Conservation (phyloP, 2,329 filamentous ascomycete genomes). For the Conoideocrella luteorostrata region DNA sequence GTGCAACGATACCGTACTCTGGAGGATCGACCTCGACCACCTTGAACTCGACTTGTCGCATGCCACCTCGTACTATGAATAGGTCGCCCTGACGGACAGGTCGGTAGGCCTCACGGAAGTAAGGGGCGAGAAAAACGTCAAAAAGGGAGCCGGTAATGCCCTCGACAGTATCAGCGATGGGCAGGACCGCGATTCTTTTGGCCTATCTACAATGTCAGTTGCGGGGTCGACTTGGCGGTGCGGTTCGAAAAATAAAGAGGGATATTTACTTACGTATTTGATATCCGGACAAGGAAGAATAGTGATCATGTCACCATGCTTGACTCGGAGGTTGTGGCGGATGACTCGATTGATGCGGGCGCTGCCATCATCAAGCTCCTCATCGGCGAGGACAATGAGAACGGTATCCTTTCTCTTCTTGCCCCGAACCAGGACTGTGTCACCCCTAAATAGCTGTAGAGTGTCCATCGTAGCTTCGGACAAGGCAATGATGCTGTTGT, state of each 20-base stretch:
- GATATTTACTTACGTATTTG: slow-evolving; percentile 80
- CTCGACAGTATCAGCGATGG: slow-evolving; percentile 96
- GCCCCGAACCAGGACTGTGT: slow-evolving; percentile 95
- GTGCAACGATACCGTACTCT: slow-evolving; percentile 96
- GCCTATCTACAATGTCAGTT: slow-evolving; percentile 51
- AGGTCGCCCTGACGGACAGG: slow-evolving; percentile 95
- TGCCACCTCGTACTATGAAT: slow-evolving; percentile 94
- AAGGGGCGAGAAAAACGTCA: slow-evolving; percentile 97
- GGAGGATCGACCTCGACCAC: slow-evolving; percentile 97
- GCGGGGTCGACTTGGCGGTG: too few relatives aligned
- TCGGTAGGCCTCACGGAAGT: slow-evolving; percentile 98
- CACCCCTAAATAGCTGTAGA: slow-evolving; percentile 95
- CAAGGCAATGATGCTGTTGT: slow-evolving; percentile 98
- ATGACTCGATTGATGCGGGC: slow-evolving; percentile 98
- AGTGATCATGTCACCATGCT: slow-evolving; percentile 96
- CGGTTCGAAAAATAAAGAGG: too few relatives aligned
- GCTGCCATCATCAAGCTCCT: slow-evolving; percentile 95
- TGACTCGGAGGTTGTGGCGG: slow-evolving; percentile 95
- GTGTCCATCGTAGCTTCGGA: slow-evolving; percentile 99
- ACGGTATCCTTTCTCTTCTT: slow-evolving; percentile 99
- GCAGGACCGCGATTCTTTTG: slow-evolving; percentile 96
- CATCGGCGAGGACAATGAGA: slow-evolving; percentile 92
- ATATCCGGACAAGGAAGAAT: slow-evolving; percentile 98
- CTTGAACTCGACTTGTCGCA: slow-evolving; percentile 99
- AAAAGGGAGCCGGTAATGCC: slow-evolving; percentile 96